Conservation (phyloP, 148 eudicot genomes). For the Chenopodium formosanum region DNA sequence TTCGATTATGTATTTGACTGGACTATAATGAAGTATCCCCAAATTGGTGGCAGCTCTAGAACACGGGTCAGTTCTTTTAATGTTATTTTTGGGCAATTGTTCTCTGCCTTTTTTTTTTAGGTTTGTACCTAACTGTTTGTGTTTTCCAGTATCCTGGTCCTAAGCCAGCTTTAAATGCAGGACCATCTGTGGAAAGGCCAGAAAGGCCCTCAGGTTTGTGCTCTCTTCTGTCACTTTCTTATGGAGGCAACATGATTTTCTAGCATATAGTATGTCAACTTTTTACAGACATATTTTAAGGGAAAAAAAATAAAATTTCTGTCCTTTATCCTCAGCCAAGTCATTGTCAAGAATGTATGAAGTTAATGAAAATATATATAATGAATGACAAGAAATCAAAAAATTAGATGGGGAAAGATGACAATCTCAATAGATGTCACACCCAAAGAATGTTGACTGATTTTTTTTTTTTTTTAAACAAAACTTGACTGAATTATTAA, state of each 20-base stretch:
- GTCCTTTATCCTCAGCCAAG: not conserved
- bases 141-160: slow-evolving; percentile 51
- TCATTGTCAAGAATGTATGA: not conserved
- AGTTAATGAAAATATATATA: too few relatives aligned
- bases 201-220: slow-evolving; percentile 80
- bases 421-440: too few relatives aligned
- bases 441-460: too few relatives aligned
- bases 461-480: too few relatives aligned
- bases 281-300: not conserved
- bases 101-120: slow-evolving; percentile 13
- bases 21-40: slow-evolving; percentile 93
- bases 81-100: slow-evolving; percentile 29
- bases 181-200: slow-evolving; percentile 77
- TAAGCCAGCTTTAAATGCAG: slow-evolving; percentile 60
- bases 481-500: not conserved
- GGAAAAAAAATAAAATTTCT: not conserved
- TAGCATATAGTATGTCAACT: not conserved
- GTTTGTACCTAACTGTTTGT: slow-evolving; percentile 18
- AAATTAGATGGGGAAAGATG: too few relatives aligned
- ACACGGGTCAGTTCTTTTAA: slow-evolving; percentile 45
- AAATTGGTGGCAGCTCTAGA: slow-evolving; percentile 77
- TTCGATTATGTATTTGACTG: slow-evolving; percentile 94
- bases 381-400: too few relatives aligned
- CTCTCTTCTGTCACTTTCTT: not conserved
- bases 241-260: not conserved